Evolutionary conservation across 352 stramenopile genomes (phyloP).

Genomic region (Globisporangium splendens): DNA sequence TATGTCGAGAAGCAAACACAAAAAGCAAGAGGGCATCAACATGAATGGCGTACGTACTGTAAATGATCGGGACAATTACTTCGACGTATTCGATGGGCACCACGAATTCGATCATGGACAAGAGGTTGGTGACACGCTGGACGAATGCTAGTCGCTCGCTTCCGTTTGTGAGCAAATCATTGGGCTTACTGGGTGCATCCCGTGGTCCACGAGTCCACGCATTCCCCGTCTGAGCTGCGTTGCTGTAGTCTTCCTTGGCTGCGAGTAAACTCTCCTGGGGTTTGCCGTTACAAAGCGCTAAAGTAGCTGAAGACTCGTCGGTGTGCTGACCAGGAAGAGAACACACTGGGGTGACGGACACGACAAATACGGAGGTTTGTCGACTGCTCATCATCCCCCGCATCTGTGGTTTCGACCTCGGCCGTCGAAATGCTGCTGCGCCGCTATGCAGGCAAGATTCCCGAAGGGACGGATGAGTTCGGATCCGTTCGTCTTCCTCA

Average conservation of each 20-base stretch:
- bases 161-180: neutral
- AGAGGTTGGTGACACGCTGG: neutral
- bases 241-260: no score
- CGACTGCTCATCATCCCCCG: no score
- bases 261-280: no score
- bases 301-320: no score
- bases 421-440: neutral
- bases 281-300: no score
- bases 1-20: neutral
- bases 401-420: neutral
- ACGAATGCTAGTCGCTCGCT: neutral
- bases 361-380: no score
- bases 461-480: neutral
- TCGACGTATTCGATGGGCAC: constrained; percentile 15
- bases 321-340: no score
- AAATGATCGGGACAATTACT: constrained; percentile 13
- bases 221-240: no score
- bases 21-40: neutral
- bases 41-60: constrained; percentile 5
- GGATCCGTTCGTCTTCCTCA: constrained; percentile 1
- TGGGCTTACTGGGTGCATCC: no score
- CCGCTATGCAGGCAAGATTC: neutral
- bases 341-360: no score
- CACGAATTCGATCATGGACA: constrained; percentile 13
- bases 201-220: no score